Conservation (phyloP, 2,329 filamentous ascomycete genomes). For the Colletotrichum sp. region DNA sequence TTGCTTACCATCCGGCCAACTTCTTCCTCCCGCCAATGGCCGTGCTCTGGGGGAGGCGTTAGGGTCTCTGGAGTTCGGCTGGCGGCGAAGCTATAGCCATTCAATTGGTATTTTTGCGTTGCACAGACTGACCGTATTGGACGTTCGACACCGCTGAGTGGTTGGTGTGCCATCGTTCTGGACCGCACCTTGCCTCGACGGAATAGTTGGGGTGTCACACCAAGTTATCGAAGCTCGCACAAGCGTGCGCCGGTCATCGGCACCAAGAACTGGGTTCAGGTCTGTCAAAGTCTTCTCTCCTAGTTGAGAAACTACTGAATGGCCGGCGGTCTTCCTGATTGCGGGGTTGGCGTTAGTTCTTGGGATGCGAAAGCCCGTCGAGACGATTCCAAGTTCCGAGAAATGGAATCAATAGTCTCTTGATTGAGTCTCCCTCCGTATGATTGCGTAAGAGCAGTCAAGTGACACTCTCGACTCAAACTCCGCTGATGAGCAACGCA, state of each 20-base stretch:
- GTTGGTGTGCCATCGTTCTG: background rate
- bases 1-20: background rate
- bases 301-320: background rate
- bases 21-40: background rate
- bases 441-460: background rate
- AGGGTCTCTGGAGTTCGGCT: background rate
- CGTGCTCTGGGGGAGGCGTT: background rate
- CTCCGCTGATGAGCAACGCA: background rate
- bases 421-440: fast-evolving
- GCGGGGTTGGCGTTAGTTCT: background rate
- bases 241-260: background rate
- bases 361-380: background rate
- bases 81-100: background rate
- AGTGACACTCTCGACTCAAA: background rate
- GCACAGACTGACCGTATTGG: background rate
- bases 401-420: background rate
- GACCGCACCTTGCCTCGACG: background rate
- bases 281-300: background rate
- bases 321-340: background rate
- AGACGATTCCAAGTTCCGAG: background rate
- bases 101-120: background rate
- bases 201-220: background rate
- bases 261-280: background rate
- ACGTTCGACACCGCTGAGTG: background rate
- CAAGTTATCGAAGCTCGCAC: background rate